Conservation (phyloP, 176 grass and related monocot species). For the Zoysia japonica region DNA sequence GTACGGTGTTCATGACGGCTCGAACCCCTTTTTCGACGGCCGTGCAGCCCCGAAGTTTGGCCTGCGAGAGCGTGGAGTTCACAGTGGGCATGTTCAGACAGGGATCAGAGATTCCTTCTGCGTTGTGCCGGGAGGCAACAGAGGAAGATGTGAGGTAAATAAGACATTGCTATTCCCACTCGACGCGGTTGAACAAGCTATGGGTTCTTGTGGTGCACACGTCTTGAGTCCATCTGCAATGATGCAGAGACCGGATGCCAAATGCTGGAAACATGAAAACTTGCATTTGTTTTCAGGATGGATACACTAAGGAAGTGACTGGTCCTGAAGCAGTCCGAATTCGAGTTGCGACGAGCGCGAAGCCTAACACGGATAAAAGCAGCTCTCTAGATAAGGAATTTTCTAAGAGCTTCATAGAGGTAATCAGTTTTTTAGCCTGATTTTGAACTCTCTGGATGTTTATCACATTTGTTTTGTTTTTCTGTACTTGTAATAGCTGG, state of each 20-base stretch:
- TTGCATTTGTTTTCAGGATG: slow-evolving; percentile 38
- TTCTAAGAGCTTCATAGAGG: slow-evolving; percentile 68
- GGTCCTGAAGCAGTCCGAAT: slow-evolving; percentile 51
- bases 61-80: slow-evolving; percentile 51
- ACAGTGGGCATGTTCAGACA: slow-evolving; percentile 75
- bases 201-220: not conserved
- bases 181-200: not conserved
- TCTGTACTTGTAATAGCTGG: too few species aligned
- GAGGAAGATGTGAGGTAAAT: slow-evolving; percentile 64
- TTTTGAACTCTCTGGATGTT: too few species aligned
- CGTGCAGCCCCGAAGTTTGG: slow-evolving; percentile 48
- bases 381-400: slow-evolving; percentile 64
- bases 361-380: slow-evolving; percentile 50
- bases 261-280: not conserved
- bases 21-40: slow-evolving; percentile 70
- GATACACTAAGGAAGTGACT: slow-evolving; percentile 74
- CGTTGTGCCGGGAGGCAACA: slow-evolving; percentile 34
- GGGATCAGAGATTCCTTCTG: slow-evolving; percentile 61
- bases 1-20: slow-evolving; percentile 59
- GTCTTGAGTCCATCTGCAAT: not conserved
- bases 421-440: slow-evolving; percentile 20
- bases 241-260: not conserved
- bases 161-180: slow-evolving; percentile 33
- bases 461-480: too few species aligned
- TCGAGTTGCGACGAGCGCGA: slow-evolving; percentile 68